phyloP scores from a whole-genome alignment of 371 early-diverging fungal genomes.

The Mucor velutinosus region DNA sequence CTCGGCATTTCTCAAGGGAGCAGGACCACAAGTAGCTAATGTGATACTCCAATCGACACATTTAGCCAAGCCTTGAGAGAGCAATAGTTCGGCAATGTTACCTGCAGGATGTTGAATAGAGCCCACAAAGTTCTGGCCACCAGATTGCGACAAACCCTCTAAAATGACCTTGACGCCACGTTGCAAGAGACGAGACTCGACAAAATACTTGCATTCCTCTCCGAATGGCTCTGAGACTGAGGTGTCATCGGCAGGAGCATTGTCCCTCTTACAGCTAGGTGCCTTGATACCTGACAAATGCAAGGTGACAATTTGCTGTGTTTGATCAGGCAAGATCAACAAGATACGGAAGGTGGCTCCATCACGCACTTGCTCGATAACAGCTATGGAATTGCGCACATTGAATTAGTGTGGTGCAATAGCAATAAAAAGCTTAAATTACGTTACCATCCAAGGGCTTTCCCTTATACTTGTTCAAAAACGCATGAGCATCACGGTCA shows the following conservation, averaged over 20 bases:
- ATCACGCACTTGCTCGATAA: constrained; percentile 93
- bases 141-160: constrained; percentile 67
- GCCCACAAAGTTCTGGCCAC: constrained; percentile 74
- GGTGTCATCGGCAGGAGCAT: constrained; percentile 38
- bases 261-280: constrained; percentile 81
- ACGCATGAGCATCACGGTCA: constrained; percentile 72
- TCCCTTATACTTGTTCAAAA: constrained; percentile 82
- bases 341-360: constrained; percentile 86
- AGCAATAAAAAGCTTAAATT: neutral
- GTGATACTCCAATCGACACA: constrained; percentile 89
- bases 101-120: constrained; percentile 84
- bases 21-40: constrained; percentile 76
- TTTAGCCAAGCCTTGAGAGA: constrained; percentile 83
- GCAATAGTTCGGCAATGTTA: constrained; percentile 89
- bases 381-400: constrained; percentile 48
- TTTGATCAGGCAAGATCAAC: constrained; percentile 62
- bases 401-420: neutral
- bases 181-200: constrained; percentile 88
- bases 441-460: constrained; percentile 71
- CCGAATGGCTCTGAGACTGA: constrained; percentile 88
- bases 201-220: constrained; percentile 92
- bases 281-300: constrained; percentile 88
- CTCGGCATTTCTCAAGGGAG: constrained; percentile 81
- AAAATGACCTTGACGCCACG: constrained; percentile 86
- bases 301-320: constrained; percentile 75